A percentile compares a stretch with the other conserved stretches of the same genome.
Evolutionary conservation across 169 alveolate genomes (phyloP).

Genomic region (Plasmodium relictum): DNA sequence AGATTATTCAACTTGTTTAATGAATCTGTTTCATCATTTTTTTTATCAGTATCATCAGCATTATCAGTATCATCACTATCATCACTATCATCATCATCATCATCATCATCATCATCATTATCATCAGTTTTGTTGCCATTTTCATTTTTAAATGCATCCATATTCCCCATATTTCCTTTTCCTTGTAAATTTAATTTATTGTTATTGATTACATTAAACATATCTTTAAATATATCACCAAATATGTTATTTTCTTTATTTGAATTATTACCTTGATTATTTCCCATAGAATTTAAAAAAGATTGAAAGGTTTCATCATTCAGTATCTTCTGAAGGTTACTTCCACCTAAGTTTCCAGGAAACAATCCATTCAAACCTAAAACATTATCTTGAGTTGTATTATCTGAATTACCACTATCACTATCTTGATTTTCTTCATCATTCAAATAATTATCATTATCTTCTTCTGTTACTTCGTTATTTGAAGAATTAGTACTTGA

Average conservation of each 20-base stretch:
- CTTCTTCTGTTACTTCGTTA: neutral
- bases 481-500: neutral
- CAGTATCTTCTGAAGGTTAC: slow-evolving; percentile 20
- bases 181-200: neutral
- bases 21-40: neutral
- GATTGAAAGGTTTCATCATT: slow-evolving; percentile 18
- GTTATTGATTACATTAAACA: neutral
- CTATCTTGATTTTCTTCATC: slow-evolving; percentile 1
- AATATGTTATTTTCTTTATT: neutral
- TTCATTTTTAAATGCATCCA: neutral
- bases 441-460: neutral
- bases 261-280: neutral
- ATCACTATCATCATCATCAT: neutral
- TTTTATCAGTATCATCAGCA: neutral
- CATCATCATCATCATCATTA: neutral
- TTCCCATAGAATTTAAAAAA: slow-evolving; percentile 24
- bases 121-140: neutral
- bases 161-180: neutral
- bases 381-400: neutral
- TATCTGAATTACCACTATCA: neutral
- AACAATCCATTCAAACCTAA: neutral
- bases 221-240: slow-evolving; percentile 34
- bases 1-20: neutral
- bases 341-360: slow-evolving; percentile 13
- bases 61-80: neutral